These are phyloP conservation scores for Cucurbita pepo DNA, from an alignment of 306 rosid genomes.

Conservation along the genomic window DNA sequence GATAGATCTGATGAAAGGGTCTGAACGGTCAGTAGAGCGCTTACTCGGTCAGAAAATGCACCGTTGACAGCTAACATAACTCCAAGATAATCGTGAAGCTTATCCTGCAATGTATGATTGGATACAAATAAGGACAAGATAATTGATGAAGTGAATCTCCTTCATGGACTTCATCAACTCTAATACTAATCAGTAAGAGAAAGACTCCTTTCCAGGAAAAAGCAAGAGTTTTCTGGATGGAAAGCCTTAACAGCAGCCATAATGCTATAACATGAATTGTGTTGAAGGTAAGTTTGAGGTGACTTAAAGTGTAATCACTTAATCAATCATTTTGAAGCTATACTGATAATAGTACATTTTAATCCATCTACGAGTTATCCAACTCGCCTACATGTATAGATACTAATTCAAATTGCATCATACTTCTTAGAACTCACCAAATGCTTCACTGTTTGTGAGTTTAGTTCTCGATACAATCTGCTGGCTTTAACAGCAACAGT, in stretches of 20 bases:
- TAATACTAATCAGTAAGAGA: background rate
- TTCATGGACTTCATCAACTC: background rate
- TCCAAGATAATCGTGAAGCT: slow-evolving; percentile 90
- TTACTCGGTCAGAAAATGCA: slow-evolving; percentile 82
- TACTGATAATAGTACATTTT: background rate
- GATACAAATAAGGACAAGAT: background rate
- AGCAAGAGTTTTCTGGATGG: background rate
- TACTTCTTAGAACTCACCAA: slow-evolving; percentile 31
- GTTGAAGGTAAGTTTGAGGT: background rate
- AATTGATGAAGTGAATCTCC: background rate
- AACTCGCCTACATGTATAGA: background rate
- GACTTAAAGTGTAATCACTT: background rate
- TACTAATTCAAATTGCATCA: background rate
- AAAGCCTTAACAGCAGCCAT: background rate
- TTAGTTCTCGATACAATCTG: slow-evolving; percentile 78
- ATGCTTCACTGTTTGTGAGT: slow-evolving; percentile 87
- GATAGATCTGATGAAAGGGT: slow-evolving; percentile 72
- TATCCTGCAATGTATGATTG: slow-evolving; percentile 38
- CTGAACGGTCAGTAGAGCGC: slow-evolving; percentile 80
- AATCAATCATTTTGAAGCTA: background rate
- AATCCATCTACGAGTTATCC: background rate
- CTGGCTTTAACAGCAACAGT: slow-evolving; percentile 92
- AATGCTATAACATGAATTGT: background rate
- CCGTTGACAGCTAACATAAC: slow-evolving; percentile 69
- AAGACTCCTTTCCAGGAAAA: background rate